phyloP scores from a whole-genome alignment of 2,329 filamentous ascomycete species.

The Arthrobotrys pseudoclavata region DNA sequence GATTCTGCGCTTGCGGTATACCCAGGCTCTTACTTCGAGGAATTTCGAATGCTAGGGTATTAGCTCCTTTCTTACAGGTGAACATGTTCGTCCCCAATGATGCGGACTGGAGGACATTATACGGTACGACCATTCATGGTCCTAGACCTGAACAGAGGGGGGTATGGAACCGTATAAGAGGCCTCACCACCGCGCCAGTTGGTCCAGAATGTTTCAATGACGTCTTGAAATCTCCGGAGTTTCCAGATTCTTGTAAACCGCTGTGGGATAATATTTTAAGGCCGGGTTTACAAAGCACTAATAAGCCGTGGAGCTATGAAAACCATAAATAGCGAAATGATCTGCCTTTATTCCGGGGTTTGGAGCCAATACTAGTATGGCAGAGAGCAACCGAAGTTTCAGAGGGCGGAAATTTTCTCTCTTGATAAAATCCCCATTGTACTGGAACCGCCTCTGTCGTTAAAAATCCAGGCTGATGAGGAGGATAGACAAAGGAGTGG shows the following conservation, averaged over 20 bases:
- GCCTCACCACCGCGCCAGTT: not conserved
- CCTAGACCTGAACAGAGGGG: not conserved
- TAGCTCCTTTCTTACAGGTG: not conserved
- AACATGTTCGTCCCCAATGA: not conserved
- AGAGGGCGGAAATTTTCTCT: not conserved
- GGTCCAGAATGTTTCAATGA: not conserved
- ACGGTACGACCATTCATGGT: not conserved
- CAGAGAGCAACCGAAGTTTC: not conserved
- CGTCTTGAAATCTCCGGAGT: not conserved
- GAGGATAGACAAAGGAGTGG: not conserved
- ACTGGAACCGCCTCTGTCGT: not conserved
- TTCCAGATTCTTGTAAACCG: not conserved
- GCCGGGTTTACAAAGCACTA: not conserved
- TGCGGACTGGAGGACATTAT: not conserved
- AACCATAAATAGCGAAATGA: not conserved
- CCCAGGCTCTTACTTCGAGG: no score
- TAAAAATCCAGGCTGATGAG: not conserved
- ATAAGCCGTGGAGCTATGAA: not conserved
- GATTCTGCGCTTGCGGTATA: conserved; percentile 10
- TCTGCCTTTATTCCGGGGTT: not conserved
- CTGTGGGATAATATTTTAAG: not conserved
- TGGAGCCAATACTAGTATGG: conserved; percentile 2
- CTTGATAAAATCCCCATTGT: not conserved
- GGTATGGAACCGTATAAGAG: not conserved
- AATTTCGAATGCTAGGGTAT: no score